phyloP scores from a whole-genome alignment of 2,329 filamentous ascomycete species.

The Drechmeria coniospora region DNA sequence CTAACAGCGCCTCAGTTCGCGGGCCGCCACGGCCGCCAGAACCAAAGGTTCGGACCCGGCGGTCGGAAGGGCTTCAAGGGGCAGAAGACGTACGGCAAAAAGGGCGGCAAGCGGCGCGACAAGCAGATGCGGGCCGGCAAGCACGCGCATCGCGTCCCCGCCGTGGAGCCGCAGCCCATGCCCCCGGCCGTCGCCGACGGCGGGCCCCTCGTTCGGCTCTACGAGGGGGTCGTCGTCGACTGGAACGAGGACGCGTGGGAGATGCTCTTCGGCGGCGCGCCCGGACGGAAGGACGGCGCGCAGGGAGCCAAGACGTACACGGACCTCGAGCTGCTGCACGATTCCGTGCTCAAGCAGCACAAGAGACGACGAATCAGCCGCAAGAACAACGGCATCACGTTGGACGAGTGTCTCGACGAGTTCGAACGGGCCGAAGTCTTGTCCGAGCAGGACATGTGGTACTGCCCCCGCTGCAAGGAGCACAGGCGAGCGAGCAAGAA shows the following conservation, averaged over 20 bases:
- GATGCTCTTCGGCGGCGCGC: slow-evolving; percentile 45
- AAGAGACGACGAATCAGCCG: slow-evolving; percentile 47
- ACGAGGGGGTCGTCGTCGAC: slow-evolving; percentile 76
- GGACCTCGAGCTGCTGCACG: slow-evolving; percentile 35
- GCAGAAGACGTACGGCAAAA: slow-evolving; percentile 31
- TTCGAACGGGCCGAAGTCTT: slow-evolving; percentile 89
- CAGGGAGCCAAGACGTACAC: slow-evolving; percentile 46
- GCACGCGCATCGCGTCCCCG: slow-evolving; percentile 16
- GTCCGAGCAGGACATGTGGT: slow-evolving; percentile 94
- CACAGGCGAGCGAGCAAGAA: slow-evolving; percentile 88
- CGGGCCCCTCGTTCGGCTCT: slow-evolving; percentile 57
- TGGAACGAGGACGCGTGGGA: slow-evolving; percentile 63
- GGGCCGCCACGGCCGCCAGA: slow-evolving; percentile 7
- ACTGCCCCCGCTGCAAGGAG: slow-evolving; percentile 90
- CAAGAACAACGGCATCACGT: slow-evolving; percentile 49
- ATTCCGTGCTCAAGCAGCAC: slow-evolving; percentile 48
- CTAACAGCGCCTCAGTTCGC: slow-evolving; percentile 6
- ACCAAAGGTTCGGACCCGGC: slow-evolving; percentile 12
- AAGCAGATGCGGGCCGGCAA: slow-evolving; percentile 25
- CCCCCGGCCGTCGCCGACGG: slow-evolving; percentile 26
- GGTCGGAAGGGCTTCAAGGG: slow-evolving; percentile 33
- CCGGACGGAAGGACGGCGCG: slow-evolving; percentile 20
- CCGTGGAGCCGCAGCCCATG: slow-evolving; percentile 19
- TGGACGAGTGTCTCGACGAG: slow-evolving; percentile 86
- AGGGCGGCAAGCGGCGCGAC: slow-evolving; percentile 30